Evolutionary conservation across 176 grass and related monocot genomes (phyloP).

Genomic region (Aegilops sharonensis): DNA sequence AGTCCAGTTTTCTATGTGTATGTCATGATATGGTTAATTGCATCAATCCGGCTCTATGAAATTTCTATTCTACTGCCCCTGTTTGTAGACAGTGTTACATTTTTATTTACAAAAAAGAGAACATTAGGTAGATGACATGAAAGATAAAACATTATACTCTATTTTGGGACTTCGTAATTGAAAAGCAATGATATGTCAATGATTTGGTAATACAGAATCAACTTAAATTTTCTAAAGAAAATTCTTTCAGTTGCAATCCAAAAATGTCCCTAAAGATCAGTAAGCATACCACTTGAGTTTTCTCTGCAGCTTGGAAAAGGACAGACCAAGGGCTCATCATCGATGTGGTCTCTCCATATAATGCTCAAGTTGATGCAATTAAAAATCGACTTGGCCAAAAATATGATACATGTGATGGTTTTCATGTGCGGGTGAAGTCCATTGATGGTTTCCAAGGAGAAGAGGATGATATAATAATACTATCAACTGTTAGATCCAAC

Average conservation of each 20-base stretch:
- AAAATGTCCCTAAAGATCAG: not conserved
- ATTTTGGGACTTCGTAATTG: not conserved
- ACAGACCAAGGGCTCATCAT: slow-evolving; percentile 37
- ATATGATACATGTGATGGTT: slow-evolving; percentile 36
- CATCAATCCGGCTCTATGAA: not conserved
- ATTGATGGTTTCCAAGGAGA: slow-evolving; percentile 78
- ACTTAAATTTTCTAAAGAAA: not conserved
- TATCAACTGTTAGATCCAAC: slow-evolving; percentile 73
- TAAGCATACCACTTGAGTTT: not conserved
- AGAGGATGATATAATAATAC: slow-evolving; percentile 79
- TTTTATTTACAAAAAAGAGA: not conserved
- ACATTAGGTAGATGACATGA: not conserved
- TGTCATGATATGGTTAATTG: not conserved
- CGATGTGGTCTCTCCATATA: slow-evolving; percentile 70
- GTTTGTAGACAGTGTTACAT: not conserved
- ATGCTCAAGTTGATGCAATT: slow-evolving; percentile 60
- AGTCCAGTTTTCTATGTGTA: not conserved
- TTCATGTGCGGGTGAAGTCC: slow-evolving; percentile 64
- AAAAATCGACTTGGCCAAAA: slow-evolving; percentile 42
- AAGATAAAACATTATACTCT: not conserved
- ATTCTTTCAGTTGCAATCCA: not conserved
- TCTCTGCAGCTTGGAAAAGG: slow-evolving; percentile 43
- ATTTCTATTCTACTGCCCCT: not conserved
- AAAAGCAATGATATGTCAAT: not conserved
- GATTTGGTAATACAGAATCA: not conserved